Evolutionary conservation across 2,329 filamentous ascomycete species (phyloP), one percentile per base, ranked within the genome.

Genomic region (Alternaria incomplexa): DNA sequence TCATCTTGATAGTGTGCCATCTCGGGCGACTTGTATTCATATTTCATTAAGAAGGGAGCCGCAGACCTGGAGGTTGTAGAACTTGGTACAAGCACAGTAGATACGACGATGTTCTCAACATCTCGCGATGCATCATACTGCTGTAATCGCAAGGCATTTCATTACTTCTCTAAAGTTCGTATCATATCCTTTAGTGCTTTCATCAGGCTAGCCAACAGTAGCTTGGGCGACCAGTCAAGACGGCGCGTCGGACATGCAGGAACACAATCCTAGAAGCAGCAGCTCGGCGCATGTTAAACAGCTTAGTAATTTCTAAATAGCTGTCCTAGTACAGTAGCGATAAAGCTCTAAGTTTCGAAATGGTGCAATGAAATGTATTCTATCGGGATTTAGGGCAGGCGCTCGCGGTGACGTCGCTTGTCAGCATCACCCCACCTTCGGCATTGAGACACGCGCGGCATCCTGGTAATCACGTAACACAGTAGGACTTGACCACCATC

Each of bases 401-500:
- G 8, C 17, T 59, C 23, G 47, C 17, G 7, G 44, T 58, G 54
- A 62, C 58, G 62, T 62, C 55, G 51, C 26, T 46, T 48, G 22
- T 48, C 10, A 47, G 26, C 30, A 54, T 28, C 15, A 58, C 62
- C 62, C 62, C 62, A 62, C 62, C 53, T 61, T 64, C 32, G 58
- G 54, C 43, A 56, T 60, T 23, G 25, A 20, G 45, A 51, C 45
- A 60, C 56, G 30, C 43, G 32, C 40, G 25, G 25, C 45, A 25
- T 32, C 26, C 36, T 36, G 22, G 45, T 17, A 17, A 32, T 57
- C 45, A 23, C 25, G 28, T 13, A 44, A 26, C 26, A 43, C 11
- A 17, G 36, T 25, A 36, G 4, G 22, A 48, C 7, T 40, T 25
- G 8, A 32, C 17, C 17, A 13, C 32, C n/a, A 26, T 28, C 23